Evolutionary conservation across 768 basidiomycete species (phyloP).

Genomic region (Nidularia pulvinata): DNA sequence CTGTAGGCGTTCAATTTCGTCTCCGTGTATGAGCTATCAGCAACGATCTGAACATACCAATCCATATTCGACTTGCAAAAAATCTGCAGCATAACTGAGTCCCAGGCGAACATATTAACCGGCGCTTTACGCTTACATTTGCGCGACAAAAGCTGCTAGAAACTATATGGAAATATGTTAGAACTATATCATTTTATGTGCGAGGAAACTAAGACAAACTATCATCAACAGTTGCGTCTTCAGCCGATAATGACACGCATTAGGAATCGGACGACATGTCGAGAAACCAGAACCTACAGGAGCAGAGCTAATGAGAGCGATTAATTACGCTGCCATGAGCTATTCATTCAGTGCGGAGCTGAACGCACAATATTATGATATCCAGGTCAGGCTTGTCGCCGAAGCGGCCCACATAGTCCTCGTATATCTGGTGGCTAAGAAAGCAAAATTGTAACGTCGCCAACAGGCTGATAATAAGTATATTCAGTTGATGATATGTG

Average conservation of each 20-base stretch:
- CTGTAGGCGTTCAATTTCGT: neutral
- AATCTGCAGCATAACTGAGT: neutral
- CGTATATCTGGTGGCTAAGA: constrained; percentile 8
- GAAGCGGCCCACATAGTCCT: constrained; percentile 3
- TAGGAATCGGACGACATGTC: too few relatives aligned
- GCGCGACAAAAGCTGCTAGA: constrained; percentile 1
- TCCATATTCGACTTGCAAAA: constrained; percentile 10
- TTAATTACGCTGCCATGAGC: too few relatives aligned
- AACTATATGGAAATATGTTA: neutral
- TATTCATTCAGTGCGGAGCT: neutral
- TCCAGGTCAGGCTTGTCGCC: constrained; percentile 1
- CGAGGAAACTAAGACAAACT: neutral
- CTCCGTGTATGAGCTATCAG: neutral
- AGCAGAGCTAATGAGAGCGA: neutral
- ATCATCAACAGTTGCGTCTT: constrained; percentile 1
- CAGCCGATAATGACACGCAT: neutral
- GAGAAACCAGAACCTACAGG: neutral
- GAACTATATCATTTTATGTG: neutral
- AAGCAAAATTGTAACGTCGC: constrained; percentile 1
- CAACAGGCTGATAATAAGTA: neutral
- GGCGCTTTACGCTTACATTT: neutral
- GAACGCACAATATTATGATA: neutral
- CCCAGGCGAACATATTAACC: neutral
- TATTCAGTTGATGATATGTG: neutral
- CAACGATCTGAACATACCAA: constrained; percentile 1